Conservation (phyloP, 139 green algal genomes). For the Asterochloris sp. region DNA sequence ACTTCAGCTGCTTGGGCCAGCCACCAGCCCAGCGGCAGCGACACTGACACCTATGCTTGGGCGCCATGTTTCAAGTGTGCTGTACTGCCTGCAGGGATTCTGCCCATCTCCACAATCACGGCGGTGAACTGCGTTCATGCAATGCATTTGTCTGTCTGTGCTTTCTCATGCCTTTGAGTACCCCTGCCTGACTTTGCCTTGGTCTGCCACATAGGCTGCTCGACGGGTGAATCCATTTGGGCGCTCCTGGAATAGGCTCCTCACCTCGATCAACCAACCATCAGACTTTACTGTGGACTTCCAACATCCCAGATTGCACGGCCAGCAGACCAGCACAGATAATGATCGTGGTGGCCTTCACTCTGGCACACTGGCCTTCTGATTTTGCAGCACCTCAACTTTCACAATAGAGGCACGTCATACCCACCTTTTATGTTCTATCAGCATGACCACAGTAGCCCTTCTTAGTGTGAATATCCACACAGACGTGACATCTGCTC, state of each 20-base stretch:
- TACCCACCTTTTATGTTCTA: too few species aligned
- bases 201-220: slow-evolving; percentile 5
- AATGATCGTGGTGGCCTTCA: slow-evolving; percentile 4
- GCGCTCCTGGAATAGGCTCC: slow-evolving; percentile 56
- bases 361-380: slow-evolving; percentile 14
- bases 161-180: background rate
- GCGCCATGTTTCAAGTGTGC: background rate
- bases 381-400: too few species aligned
- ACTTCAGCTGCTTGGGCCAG: background rate
- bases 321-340: too few species aligned
- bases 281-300: too few species aligned
- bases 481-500: too few species aligned
- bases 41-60: background rate
- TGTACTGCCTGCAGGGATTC: background rate
- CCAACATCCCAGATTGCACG: too few species aligned
- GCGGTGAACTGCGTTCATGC: background rate
- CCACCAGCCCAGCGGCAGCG: background rate
- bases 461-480: too few species aligned
- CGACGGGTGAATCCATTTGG: slow-evolving; percentile 45
- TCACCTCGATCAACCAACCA: slow-evolving; percentile 78
- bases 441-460: too few species aligned
- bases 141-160: background rate
- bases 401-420: too few species aligned
- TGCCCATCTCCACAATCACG: background rate
- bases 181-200: too few species aligned